phyloP scores from a whole-genome alignment of 2,329 filamentous ascomycete species.

The Hypoxylon sp. region DNA sequence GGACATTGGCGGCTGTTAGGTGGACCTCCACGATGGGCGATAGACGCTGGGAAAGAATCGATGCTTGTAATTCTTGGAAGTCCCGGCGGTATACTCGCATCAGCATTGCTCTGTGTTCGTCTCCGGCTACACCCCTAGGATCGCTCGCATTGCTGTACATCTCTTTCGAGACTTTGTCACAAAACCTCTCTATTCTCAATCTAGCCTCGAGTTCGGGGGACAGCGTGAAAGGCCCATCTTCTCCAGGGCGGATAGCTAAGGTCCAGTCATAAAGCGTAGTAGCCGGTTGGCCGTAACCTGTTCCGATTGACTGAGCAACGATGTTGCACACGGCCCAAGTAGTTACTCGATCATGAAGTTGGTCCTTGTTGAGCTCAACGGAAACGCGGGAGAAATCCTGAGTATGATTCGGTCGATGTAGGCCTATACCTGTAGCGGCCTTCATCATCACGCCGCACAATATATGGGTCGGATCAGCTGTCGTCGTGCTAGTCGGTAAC shows the following conservation, averaged over 20 bases:
- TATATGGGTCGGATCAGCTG: constrained; percentile 85
- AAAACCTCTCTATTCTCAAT: constrained; percentile 80
- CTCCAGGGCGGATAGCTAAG: constrained; percentile 72
- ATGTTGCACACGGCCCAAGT: constrained; percentile 92
- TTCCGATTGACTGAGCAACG: constrained; percentile 85
- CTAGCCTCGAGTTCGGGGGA: constrained; percentile 76
- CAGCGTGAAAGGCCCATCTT: constrained; percentile 72
- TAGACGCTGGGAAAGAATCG: constrained; percentile 71
- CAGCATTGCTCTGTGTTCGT: constrained; percentile 76
- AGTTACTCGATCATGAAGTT: constrained; percentile 81
- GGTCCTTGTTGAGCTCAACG: constrained; percentile 82
- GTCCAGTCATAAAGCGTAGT: constrained; percentile 85
- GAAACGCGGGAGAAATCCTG: constrained; percentile 86
- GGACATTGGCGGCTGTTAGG: constrained; percentile 79
- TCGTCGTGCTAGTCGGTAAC: constrained; percentile 84
- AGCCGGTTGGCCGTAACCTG: constrained; percentile 85
- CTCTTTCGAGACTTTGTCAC: constrained; percentile 82
- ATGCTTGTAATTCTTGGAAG: constrained; percentile 73
- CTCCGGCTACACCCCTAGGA: constrained; percentile 76
- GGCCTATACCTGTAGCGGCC: constrained; percentile 84
- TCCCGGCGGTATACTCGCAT: constrained; percentile 77
- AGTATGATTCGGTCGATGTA: constrained; percentile 85
- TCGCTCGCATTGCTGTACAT: constrained; percentile 85
- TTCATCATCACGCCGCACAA: constrained; percentile 89
- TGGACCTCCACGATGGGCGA: constrained; percentile 75